Percentiles rank a stretch among this genome's conserved stretches.
Evolutionary conservation across 2,329 filamentous ascomycete genomes (phyloP).

Genomic region (Curvularia spicifera): DNA sequence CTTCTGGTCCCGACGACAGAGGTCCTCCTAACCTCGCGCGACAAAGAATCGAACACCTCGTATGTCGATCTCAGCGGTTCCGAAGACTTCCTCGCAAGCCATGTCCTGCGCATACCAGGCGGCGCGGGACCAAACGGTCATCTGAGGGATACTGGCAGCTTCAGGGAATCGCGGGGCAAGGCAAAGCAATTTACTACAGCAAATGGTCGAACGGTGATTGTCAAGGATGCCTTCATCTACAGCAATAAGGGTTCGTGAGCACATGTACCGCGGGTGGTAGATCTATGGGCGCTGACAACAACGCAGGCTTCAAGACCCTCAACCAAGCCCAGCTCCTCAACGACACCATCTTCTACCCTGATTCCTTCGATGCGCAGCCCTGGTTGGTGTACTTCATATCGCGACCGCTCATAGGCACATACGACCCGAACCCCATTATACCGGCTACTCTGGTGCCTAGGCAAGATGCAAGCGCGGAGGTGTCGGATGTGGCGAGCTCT

Average conservation of each 20-base stretch:
- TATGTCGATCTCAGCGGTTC: conserved; percentile 83
- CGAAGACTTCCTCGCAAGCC: conserved; percentile 95
- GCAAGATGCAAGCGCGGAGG: conserved; percentile 21
- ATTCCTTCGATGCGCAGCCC: conserved; percentile 85
- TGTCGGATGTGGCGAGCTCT: conserved; percentile 19
- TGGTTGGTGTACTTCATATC: conserved; percentile 98
- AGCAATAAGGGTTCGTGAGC: conserved; percentile 82
- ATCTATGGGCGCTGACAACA: conserved; percentile 22
- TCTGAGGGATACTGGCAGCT: conserved; percentile 59
- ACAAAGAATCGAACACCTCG: conserved; percentile 79
- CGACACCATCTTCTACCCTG: conserved; percentile 87
- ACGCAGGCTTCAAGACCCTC: conserved; percentile 82
- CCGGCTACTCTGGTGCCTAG: conserved; percentile 59
- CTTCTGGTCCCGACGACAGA: conserved; percentile 94
- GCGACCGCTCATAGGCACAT: conserved; percentile 80
- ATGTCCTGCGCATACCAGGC: conserved; percentile 85
- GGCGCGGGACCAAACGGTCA: conserved; percentile 54
- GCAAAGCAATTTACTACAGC: conserved; percentile 92
- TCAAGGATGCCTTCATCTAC: conserved; percentile 92
- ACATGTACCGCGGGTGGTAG: not conserved
- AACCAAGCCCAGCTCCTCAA: conserved; percentile 86
- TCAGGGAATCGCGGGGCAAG: conserved; percentile 89
- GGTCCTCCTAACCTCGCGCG: conserved; percentile 83
- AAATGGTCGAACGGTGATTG: conserved; percentile 89
- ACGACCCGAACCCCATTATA: conserved; percentile 75